Conservation (phyloP, 805 yeast genomes). For the Hemisphaericaspora nanyangensis region DNA sequence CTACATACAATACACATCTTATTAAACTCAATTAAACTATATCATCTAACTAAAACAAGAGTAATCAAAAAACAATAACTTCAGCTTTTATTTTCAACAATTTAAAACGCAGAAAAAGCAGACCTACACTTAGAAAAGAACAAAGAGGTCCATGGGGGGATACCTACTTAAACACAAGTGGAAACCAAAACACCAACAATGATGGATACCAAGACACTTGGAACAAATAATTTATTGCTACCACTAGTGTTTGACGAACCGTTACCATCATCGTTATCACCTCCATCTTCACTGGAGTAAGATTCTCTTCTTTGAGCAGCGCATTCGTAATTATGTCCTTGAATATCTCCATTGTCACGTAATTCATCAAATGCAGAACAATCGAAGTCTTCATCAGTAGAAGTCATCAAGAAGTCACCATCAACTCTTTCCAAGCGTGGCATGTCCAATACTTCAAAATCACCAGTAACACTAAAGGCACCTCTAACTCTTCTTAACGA, state of each 20-base stretch:
- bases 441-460: slow-evolving; percentile 36
- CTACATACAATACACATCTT: no score
- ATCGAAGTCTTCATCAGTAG: slow-evolving; percentile 35
- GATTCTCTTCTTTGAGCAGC: slow-evolving; percentile 20
- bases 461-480: slow-evolving; percentile 37
- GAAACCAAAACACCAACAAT: not conserved
- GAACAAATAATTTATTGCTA: not conserved
- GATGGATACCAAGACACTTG: not conserved
- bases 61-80: no score
- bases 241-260: not conserved
- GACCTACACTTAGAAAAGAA: no score
- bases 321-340: slow-evolving; percentile 44
- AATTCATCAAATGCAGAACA: slow-evolving; percentile 34
- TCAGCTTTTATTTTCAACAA: no score
- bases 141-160: no score
- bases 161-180: not conserved
- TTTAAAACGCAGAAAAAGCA: no score
- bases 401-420: slow-evolving; percentile 36
- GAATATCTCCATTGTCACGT: slow-evolving; percentile 27
- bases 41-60: no score
- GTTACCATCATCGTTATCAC: not conserved
- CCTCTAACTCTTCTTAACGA: slow-evolving; percentile 34
- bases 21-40: no score
- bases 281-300: not conserved
- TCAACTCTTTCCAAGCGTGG: slow-evolving; percentile 34